phyloP scores from a whole-genome alignment of 495 filamentous ascomycete genomes.

The Daldinia caldariorum region DNA sequence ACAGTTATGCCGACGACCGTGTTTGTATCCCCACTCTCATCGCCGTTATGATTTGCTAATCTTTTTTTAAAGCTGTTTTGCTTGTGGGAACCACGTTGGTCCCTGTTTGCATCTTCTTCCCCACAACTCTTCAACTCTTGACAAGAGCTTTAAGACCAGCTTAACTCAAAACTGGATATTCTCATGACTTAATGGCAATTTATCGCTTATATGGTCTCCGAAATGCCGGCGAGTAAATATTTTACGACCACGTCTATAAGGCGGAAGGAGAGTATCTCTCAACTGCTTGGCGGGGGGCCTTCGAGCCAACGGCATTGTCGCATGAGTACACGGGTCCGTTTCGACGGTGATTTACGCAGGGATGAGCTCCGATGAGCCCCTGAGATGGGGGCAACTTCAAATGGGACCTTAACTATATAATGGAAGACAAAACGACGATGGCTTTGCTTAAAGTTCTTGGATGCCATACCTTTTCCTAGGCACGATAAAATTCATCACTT shows the following conservation, averaged over 20 bases:
- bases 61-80: background rate
- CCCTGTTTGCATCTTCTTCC: background rate
- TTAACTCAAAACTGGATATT: background rate
- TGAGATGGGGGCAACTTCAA: slow-evolving; percentile 2
- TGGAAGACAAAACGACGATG: slow-evolving; percentile 12
- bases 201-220: background rate
- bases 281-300: slow-evolving; percentile 23
- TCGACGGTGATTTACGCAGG: slow-evolving; percentile 18
- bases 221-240: slow-evolving; percentile 2
- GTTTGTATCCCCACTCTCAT: background rate
- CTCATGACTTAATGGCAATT: background rate
- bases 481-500: background rate
- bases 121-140: background rate
- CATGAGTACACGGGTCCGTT: slow-evolving; percentile 29
- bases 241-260: slow-evolving; percentile 18
- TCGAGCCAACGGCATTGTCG: slow-evolving; percentile 25
- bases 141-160: background rate
- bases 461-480: slow-evolving; percentile 8
- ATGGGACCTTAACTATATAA: slow-evolving; percentile 6
- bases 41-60: background rate
- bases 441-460: background rate
- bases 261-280: slow-evolving; percentile 29
- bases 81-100: background rate
- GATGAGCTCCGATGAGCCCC: slow-evolving; percentile 6
- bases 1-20: background rate